Conservation (phyloP, 129 eudicot species). For the Apium graveolens region DNA sequence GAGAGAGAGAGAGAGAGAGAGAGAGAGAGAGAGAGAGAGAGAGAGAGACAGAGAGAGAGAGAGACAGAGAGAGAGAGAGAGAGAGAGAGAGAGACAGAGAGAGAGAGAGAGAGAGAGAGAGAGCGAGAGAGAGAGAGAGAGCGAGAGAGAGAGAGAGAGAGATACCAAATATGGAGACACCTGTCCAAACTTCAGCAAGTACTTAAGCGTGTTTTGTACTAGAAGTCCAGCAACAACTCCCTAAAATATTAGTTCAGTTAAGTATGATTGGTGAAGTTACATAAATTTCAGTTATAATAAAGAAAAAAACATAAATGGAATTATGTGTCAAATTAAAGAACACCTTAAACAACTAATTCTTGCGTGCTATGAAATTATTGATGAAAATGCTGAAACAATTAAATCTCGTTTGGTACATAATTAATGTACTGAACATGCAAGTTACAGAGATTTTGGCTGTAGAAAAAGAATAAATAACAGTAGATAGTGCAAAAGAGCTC, state of each 20-base stretch:
- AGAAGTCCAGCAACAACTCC: constrained; percentile 97
- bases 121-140: background rate
- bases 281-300: background rate
- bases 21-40: background rate
- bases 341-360: background rate
- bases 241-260: constrained; percentile 26
- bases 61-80: background rate
- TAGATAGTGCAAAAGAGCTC: background rate
- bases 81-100: background rate
- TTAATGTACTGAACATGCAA: background rate
- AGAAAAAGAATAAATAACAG: background rate
- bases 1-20: background rate
- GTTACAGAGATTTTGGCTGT: background rate
- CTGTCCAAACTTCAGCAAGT: constrained; percentile 73
- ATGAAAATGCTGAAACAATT: background rate
- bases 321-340: background rate
- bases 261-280: background rate
- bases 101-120: background rate
- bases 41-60: background rate
- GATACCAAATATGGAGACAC: constrained; percentile 85
- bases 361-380: background rate
- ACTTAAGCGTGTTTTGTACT: constrained; percentile 86
- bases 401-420: background rate
- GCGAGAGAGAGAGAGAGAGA: background rate
- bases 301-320: background rate